phyloP scores from a whole-genome alignment of 2,329 filamentous ascomycete genomes.

The Bipolaris oryzae region DNA sequence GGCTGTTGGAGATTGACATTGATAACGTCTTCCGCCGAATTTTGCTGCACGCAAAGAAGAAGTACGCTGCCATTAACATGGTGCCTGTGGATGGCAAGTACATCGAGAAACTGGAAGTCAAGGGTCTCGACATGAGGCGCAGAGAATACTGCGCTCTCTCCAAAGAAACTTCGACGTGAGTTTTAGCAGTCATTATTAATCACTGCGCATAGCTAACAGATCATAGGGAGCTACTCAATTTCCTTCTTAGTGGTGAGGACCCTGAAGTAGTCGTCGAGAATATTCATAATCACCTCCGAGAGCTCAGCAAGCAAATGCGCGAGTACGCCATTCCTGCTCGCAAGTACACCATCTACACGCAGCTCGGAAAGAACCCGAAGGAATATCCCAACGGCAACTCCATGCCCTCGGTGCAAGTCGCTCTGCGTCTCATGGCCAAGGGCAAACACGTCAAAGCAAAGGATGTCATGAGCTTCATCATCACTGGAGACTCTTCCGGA shows the following conservation, averaged over 20 bases:
- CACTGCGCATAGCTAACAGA: conserved; percentile 13
- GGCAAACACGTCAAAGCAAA: conserved; percentile 90
- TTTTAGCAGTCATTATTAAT: conserved; percentile 6
- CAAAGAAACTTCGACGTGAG: conserved; percentile 82
- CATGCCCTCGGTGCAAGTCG: conserved; percentile 98
- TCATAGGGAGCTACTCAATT: conserved; percentile 76
- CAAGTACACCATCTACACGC: conserved; percentile 98
- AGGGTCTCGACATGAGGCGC: conserved; percentile 96
- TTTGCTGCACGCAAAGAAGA: conserved; percentile 96
- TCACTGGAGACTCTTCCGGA: conserved; percentile 73
- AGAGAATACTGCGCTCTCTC: conserved; percentile 95
- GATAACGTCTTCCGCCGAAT: conserved; percentile 96
- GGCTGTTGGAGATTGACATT: conserved; percentile 93
- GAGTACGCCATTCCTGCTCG: conserved; percentile 73
- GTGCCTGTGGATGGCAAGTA: conserved; percentile 88
- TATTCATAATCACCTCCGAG: conserved; percentile 90
- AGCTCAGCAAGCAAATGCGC: conserved; percentile 86
- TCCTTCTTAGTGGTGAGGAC: conserved; percentile 92
- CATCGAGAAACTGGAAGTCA: conserved; percentile 94
- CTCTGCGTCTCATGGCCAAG: conserved; percentile 81
- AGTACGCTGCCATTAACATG: conserved; percentile 96
- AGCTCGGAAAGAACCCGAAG: conserved; percentile 90
- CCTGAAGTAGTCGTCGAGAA: conserved; percentile 84
- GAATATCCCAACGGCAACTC: conserved; percentile 93
- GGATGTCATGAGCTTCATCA: conserved; percentile 95